Conservation (phyloP, 306 rosid genomes). For the Potentilla sterilis region DNA sequence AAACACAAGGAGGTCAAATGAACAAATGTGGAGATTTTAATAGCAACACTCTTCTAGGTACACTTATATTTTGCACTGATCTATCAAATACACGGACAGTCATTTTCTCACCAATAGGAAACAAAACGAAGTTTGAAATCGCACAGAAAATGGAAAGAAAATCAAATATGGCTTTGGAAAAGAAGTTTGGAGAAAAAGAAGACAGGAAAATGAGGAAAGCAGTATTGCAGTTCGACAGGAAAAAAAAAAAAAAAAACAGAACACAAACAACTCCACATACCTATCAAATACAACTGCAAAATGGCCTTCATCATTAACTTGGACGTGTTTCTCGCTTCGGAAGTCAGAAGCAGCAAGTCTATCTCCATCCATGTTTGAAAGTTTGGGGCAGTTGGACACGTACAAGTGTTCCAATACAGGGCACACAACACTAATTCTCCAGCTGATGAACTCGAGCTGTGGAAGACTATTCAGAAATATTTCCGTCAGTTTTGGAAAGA, state of each 20-base stretch:
- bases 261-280: neutral
- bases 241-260: too few species aligned
- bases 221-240: neutral
- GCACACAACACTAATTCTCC: fast-evolving
- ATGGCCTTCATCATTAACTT: neutral
- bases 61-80: too few species aligned
- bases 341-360: neutral
- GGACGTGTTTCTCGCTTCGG: neutral
- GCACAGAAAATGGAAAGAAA: too few species aligned
- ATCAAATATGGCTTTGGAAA: neutral
- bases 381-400: neutral
- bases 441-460: fast-evolving
- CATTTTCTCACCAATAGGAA: too few species aligned
- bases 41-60: too few species aligned
- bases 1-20: too few species aligned
- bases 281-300: neutral
- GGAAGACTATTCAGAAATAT: neutral
- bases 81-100: too few species aligned
- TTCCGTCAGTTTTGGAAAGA: neutral
- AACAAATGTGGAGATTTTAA: too few species aligned
- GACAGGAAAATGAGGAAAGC: neutral
- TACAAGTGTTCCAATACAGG: neutral
- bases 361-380: neutral
- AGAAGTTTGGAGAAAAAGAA: neutral
- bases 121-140: neutral